phyloP scores from a whole-genome alignment of 192 early-diverging fungal genomes.

The Entophlyctis luteolus region DNA sequence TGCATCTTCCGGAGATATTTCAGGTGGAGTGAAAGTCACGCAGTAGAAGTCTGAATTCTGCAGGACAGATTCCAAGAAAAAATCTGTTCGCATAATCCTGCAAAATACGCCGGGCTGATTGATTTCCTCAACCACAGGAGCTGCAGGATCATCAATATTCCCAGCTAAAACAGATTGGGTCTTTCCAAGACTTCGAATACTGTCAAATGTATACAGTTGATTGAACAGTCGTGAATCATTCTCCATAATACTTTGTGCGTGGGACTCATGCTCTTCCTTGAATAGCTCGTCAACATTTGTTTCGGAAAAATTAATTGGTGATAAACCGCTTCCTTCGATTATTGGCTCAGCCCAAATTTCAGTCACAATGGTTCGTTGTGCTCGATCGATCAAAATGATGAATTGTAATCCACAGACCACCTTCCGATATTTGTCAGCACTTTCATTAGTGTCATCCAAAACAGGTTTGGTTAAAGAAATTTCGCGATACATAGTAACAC shows the following conservation, averaged over 20 bases:
- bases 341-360: slow-evolving; percentile 51
- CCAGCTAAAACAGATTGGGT: not conserved
- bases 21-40: not conserved
- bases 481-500: slow-evolving; percentile 48
- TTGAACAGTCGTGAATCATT: slow-evolving; percentile 29
- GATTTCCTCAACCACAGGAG: not conserved
- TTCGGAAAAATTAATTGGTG: not conserved
- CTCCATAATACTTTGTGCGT: slow-evolving; percentile 24
- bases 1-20: too few relatives aligned
- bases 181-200: slow-evolving; percentile 29
- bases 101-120: not conserved
- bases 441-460: not conserved
- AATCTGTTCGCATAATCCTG: slow-evolving; percentile 19
- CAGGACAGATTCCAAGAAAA: slow-evolving; percentile 17
- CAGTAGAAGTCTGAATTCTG: not conserved
- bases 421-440: not conserved
- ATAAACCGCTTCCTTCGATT: slow-evolving; percentile 24
- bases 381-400: slow-evolving; percentile 36
- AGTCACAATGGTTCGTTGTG: slow-evolving; percentile 27
- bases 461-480: not conserved
- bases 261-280: slow-evolving; percentile 24
- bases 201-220: slow-evolving; percentile 37
- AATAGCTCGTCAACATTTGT: slow-evolving; percentile 30
- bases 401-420: slow-evolving; percentile 41
- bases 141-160: not conserved